A percentile compares a stretch with the other conserved stretches of the same genome.
Evolutionary conservation across 345 rosid species (phyloP).

Genomic region (Dovyalis caffra): DNA sequence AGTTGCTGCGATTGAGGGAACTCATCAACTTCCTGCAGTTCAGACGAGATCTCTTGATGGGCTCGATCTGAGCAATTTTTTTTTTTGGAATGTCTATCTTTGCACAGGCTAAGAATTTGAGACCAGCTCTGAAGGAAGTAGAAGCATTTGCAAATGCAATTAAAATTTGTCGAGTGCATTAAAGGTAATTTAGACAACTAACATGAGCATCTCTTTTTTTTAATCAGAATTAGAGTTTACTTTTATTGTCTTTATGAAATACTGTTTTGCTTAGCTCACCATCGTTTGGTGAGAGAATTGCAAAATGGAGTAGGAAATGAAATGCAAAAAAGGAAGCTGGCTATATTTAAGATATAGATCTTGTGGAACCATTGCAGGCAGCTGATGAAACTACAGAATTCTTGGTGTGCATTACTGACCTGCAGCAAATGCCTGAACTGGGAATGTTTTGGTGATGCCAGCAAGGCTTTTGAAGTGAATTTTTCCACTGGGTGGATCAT

Average conservation of each 20-base stretch:
- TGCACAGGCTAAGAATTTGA: too few relatives aligned
- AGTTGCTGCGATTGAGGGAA: too few relatives aligned
- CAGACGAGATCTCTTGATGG: too few relatives aligned
- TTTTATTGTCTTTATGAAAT: neutral
- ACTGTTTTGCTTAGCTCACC: neutral
- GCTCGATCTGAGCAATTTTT: too few relatives aligned
- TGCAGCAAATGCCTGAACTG: constrained; percentile 49
- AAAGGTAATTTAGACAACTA: too few relatives aligned
- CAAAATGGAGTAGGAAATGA: neutral
- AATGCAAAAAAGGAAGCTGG: constrained; percentile 6
- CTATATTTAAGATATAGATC: neutral
- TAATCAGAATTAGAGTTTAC: too few relatives aligned
- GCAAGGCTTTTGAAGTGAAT: constrained; percentile 65
- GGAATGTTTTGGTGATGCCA: constrained; percentile 62
- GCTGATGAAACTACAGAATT: constrained; percentile 2
- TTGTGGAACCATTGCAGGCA: constrained; percentile 4
- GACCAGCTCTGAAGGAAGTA: too few relatives aligned
- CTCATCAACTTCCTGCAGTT: too few relatives aligned
- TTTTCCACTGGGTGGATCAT: constrained; percentile 49
- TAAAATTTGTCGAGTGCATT: too few relatives aligned
- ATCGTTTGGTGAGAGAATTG: neutral
- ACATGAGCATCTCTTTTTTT: too few relatives aligned
- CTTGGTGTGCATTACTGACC: constrained; percentile 30
- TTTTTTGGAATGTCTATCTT: neutral
- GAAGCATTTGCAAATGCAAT: too few relatives aligned